Base-by-base conservation (phyloP, 2,329 filamentous ascomycete species). In the Fusarium coicis region DNA sequence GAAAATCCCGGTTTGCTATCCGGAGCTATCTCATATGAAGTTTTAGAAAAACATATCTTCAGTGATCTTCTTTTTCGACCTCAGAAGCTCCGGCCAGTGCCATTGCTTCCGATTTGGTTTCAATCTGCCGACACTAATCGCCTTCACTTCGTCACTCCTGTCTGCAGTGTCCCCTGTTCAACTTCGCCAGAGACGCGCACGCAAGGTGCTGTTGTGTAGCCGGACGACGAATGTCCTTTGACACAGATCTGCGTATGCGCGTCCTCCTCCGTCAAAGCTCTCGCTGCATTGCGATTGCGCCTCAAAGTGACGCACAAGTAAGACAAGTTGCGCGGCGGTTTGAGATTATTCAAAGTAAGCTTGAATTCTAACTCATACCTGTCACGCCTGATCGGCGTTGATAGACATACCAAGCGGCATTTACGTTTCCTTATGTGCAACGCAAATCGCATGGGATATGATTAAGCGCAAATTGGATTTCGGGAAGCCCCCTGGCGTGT, bases 301-400 rank as follows among this genome's bases (percentile, higher is more conserved):
- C 67, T 69, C 44, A 23, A 30, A 50, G 72, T 69, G 52, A 74
- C 68, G 64, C 61, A 59, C 53, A 42, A 67, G 46, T 72, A 63
- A 75, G 64, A 77, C 74, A 76, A 68, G 54, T 76, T 77, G 72
- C 72, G 73, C 74, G 74, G 70, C 70, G 52, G 70, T 76, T 73
- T 76, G 70, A 73, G 70, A 71, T 69, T 74, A 74, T 75, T 75
- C 59, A 63, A 76, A 77, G 74, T 77, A 77, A 77, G 75, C 75
- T 77, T 77, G 75, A 76, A 75, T 69, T 76, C 67, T 76, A 77
- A 63, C 64, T 66, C 63, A 66, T 39, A 73, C 61, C 62, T 66
- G 73, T 67, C 57, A 64, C 63, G 44, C 62, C 62, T 55, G 70
- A 69, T 74, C 66, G 68, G 54, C 68, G 55, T 63, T 44, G 62